Conservation (phyloP, 1,139 yeast species). For the Pichia sp. region DNA sequence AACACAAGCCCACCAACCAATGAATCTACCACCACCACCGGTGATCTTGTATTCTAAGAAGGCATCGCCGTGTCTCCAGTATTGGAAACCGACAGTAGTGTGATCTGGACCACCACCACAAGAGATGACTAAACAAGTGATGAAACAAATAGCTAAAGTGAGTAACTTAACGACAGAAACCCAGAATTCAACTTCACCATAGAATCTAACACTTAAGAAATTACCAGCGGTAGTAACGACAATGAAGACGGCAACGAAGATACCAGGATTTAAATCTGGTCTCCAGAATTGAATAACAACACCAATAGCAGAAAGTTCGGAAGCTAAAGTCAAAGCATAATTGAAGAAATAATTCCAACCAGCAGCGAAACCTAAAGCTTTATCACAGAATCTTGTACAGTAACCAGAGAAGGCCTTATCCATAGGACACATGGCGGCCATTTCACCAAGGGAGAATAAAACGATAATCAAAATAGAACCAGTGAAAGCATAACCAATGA, state of each 20-base stretch:
- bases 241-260: slow-evolving; percentile 55
- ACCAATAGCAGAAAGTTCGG: slow-evolving; percentile 58
- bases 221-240: slow-evolving; percentile 42
- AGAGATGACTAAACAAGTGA: slow-evolving; percentile 45
- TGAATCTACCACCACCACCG: slow-evolving; percentile 38
- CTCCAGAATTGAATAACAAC: slow-evolving; percentile 65
- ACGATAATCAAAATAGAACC: slow-evolving; percentile 49
- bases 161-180: slow-evolving; percentile 56
- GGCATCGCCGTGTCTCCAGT: slow-evolving; percentile 50
- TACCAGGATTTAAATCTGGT: slow-evolving; percentile 50
- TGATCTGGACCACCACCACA: slow-evolving; percentile 61
- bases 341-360: slow-evolving; percentile 65
- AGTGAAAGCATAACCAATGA: slow-evolving; percentile 42
- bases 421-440: slow-evolving; percentile 57
- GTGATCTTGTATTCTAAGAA: slow-evolving; percentile 4
- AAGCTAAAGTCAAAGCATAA: slow-evolving; percentile 65
- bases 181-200: slow-evolving; percentile 75
- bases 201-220: slow-evolving; percentile 42
- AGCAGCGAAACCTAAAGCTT: slow-evolving; percentile 72
- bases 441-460: slow-evolving; percentile 49
- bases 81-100: slow-evolving; percentile 64
- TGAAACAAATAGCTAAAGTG: slow-evolving; percentile 54
- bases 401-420: slow-evolving; percentile 72
- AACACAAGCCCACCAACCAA: slow-evolving; percentile 28
- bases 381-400: slow-evolving; percentile 65